Percentiles rank a stretch among this genome's conserved stretches.
These are phyloP conservation scores for Chlamydomonas sp. DNA, from an alignment of 139 green algal species.

Conservation along the genomic window DNA sequence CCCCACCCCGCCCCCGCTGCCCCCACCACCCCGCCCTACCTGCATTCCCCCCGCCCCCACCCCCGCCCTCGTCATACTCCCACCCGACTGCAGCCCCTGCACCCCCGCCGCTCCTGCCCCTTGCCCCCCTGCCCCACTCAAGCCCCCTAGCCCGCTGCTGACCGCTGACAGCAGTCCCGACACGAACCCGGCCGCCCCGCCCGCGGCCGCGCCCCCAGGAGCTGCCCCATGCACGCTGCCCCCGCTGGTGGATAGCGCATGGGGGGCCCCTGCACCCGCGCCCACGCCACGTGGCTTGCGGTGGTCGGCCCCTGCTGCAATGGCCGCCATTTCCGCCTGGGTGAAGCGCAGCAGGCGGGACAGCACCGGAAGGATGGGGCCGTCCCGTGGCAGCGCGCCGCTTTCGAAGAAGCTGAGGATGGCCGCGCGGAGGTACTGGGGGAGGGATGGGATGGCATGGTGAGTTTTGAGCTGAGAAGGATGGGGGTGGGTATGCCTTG, in stretches of 20 bases:
- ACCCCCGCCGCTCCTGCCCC: too few species aligned
- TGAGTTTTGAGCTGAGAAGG: neutral
- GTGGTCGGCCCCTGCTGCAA: neutral
- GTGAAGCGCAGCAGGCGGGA: conserved; percentile 47
- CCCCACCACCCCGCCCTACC: too few species aligned
- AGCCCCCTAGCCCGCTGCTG: neutral
- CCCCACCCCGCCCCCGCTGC: too few species aligned
- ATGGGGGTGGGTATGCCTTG: neutral
- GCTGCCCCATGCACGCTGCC: too few species aligned
- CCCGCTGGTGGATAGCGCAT: neutral
- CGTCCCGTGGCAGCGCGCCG: conserved; percentile 44
- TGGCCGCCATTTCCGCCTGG: neutral
- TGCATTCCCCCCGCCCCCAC: too few species aligned
- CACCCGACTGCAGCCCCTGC: too few species aligned
- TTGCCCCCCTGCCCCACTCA: too few species aligned
- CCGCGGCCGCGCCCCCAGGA: neutral
- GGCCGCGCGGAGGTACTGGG: conserved; percentile 57
- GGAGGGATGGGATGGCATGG: neutral
- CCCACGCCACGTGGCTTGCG: neutral
- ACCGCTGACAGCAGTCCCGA: conserved; percentile 9
- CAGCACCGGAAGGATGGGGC: conserved; percentile 48
- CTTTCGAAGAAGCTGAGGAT: conserved; percentile 56
- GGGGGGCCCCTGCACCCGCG: too few species aligned
- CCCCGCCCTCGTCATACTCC: too few species aligned
- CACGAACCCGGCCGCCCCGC: neutral